Conservation (phyloP, 2,329 filamentous ascomycete species). For the Colletotrichum liaoningense region DNA sequence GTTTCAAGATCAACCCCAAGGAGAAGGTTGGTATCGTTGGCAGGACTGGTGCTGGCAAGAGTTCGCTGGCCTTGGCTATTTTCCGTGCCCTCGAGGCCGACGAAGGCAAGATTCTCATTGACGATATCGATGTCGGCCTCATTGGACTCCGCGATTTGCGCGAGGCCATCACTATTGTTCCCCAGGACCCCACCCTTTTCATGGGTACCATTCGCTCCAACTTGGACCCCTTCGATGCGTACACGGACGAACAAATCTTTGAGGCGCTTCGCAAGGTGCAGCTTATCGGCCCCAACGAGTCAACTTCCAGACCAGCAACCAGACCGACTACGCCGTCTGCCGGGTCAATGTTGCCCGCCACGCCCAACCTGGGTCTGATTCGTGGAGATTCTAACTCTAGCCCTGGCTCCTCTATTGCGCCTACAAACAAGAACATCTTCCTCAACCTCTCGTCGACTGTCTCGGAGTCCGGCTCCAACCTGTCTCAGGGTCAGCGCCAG, state of each 20-base stretch:
- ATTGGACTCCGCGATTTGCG: slow-evolving; percentile 96
- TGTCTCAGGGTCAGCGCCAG: slow-evolving; percentile 96
- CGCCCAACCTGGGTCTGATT: slow-evolving; percentile 25
- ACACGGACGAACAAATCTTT: slow-evolving; percentile 92
- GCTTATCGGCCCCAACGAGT: slow-evolving; percentile 75
- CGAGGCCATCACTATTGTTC: slow-evolving; percentile 95
- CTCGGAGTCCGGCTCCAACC: slow-evolving; percentile 90
- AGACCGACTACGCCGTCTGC: slow-evolving; percentile 41
- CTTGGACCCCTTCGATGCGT: slow-evolving; percentile 89
- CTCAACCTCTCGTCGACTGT: slow-evolving; percentile 85
- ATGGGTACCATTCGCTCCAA: slow-evolving; percentile 92
- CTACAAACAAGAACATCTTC: slow-evolving; percentile 95
- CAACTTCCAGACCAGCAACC: slow-evolving; percentile 40
- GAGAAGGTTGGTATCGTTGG: slow-evolving; percentile 98
- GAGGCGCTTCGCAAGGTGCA: slow-evolving; percentile 88
- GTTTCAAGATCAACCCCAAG: slow-evolving; percentile 84
- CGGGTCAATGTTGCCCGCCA: slow-evolving; percentile 29
- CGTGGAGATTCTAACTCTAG: slow-evolving; percentile 27
- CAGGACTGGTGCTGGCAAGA: slow-evolving; percentile 95
- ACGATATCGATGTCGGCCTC: slow-evolving; percentile 87
- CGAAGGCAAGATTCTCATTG: slow-evolving; percentile 87
- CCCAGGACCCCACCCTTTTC: slow-evolving; percentile 95
- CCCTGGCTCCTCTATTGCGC: slow-evolving; percentile 41
- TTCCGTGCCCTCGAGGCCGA: slow-evolving; percentile 96
- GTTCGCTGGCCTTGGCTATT: slow-evolving; percentile 89